Evolutionary conservation across 2,329 filamentous ascomycete species (phyloP), one percentile per base, ranked within the genome.

Genomic region (Pseudogymnoascus sp.): DNA sequence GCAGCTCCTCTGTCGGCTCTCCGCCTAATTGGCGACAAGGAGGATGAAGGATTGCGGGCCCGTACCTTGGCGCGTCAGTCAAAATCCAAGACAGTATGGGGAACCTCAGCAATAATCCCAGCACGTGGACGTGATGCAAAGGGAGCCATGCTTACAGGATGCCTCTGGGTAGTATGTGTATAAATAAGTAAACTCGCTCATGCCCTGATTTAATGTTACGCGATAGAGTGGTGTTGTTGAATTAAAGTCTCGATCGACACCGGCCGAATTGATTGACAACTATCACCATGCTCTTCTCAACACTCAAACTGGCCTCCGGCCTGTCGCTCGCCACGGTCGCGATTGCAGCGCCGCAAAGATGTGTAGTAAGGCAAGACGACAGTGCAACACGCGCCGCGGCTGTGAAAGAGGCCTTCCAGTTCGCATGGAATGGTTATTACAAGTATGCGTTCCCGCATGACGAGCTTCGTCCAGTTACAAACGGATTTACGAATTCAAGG

Each of bases 371-470:
- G 11, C 47, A 53, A 9, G 28, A 35, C 4, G 28, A 53, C 15
- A 35, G 47, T 11, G 6, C 28, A 30, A 61, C 69, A 35, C 64
- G 83, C 66, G 81, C 85, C 11, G 76, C 78, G 57, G 82, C 83
- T 1, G 82, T 92, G 60, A 87, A 84, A 70, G 80, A 84, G 60
- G 85, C 85, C 0, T 93, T 92, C 68, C 78, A 82, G 62, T 80
- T 81, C 67, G 86, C 88, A 2, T 92, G 88, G 87, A 74, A 85
- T 62, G 88, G 86, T 1, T 93, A 93, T 71, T 82, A 83, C 68
- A 75, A 83, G 73, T 84, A 89, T 73, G 89, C 89, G 0, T 92
- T 89, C 64, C 88, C 88, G 1, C 83, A 90, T 66, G 90, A 95
- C 71, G 89, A 90, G 47, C 76, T 95, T 8, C 78, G 77, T 64